A percentile compares a stretch with the other conserved stretches of the same genome.
Conservation (phyloP, 2,329 filamentous ascomycete species). For the Neurospora crassa region DNA sequence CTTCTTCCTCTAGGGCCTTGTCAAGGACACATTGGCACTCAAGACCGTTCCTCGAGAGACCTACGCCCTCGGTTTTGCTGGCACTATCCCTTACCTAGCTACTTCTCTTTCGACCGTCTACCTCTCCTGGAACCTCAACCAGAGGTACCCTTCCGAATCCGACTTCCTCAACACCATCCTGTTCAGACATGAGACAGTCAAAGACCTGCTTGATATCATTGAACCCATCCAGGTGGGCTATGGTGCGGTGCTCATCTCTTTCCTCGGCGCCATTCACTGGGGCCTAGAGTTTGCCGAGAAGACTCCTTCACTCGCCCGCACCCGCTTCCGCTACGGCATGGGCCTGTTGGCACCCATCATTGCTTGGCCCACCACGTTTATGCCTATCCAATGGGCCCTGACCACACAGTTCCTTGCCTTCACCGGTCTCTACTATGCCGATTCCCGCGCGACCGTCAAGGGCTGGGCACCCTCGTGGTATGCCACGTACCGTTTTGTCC, state of each 20-base stretch:
- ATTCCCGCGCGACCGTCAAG: constrained; percentile 58
- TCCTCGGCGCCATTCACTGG: constrained; percentile 89
- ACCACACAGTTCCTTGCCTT: constrained; percentile 82
- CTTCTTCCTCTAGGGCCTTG: constrained; percentile 37
- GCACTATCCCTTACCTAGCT: constrained; percentile 74
- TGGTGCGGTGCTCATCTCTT: constrained; percentile 86
- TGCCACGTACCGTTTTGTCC: constrained; percentile 77
- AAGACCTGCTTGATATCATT: constrained; percentile 60
- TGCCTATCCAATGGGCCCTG: constrained; percentile 76
- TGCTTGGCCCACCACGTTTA: constrained; percentile 81
- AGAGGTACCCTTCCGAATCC: constrained; percentile 48
- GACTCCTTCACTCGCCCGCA: constrained; percentile 49
- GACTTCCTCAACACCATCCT: constrained; percentile 55
- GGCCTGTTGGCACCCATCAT: constrained; percentile 70
- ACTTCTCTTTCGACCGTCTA: constrained; percentile 78
- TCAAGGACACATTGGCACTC: constrained; percentile 62
- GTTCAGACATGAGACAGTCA: constrained; percentile 61
- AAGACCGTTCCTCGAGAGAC: constrained; percentile 56
- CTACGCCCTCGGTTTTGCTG: constrained; percentile 60
- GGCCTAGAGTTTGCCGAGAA: constrained; percentile 74
- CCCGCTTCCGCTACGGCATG: constrained; percentile 73
- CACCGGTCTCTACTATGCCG: constrained; percentile 75
- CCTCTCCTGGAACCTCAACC: constrained; percentile 74
- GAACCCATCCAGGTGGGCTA: constrained; percentile 88
- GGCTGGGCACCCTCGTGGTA: constrained; percentile 87